Base-by-base conservation (phyloP, 306 rosid species). In the Trifolium dubium region DNA sequence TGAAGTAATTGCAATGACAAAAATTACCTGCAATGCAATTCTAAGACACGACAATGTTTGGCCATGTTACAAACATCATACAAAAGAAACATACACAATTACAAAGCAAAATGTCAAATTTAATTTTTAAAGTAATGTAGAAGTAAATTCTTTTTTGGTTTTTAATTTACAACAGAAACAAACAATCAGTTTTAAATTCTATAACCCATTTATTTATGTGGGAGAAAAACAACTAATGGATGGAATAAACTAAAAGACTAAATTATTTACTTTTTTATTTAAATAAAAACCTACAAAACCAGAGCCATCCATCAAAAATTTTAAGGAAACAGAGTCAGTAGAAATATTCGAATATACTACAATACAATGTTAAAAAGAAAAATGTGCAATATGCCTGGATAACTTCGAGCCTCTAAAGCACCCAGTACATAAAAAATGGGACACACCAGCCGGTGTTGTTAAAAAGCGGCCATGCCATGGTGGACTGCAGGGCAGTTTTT, bases 41-140 rank as follows among this genome's bases (percentile, higher is more conserved):
- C 67, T 65, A 67, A n/a, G 81, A 29, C 63, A 83, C 7, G 19
- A 59, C 19, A 47, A 44, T 62, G 46, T 29, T 43, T 19, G 37
- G 54, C 44, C 67, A 70, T 31, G 64, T 58, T 47, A 14, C 49
- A 53, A 15, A 71, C 55, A 61, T 11, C 35, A 40, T 28, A 69
- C 67, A 43, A 1, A 28, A 60, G 69, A 5, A 72, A 55, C 66
- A 19, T 58, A 32, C 61, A 69, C 80, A 67, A 61, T 40, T 19
- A 2, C 29, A 40, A 75, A 76, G 67, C 23, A 56, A 31, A 72
- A 66, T 30, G 30, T 59, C 35, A 19, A 47, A 17, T 28, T 50
- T 35, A 80, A 67, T 50, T 51, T 55, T 62, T 5, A 5, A 65
- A 30, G 5, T 14, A 68, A 73, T 18, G 61, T 9, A 41, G 43